Base-by-base conservation (phyloP, 2,329 filamentous ascomycete genomes). In the Pestalotiopsis sp. region DNA sequence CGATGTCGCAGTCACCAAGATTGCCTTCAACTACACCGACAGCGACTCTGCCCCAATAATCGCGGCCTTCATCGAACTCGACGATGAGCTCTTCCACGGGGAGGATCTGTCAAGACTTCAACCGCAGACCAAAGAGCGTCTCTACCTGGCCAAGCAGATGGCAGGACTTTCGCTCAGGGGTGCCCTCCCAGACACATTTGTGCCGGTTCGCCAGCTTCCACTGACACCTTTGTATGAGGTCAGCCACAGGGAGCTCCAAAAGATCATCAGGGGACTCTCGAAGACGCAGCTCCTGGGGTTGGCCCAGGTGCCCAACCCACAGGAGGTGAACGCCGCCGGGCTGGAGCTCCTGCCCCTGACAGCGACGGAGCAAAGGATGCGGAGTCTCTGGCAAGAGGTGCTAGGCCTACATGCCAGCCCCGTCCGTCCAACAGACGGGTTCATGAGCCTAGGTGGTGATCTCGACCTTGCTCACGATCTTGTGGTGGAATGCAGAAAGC, bases 181-280 rank as follows among this genome's bases (percentile, higher is more conserved):
- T 57, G 68, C 72, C 2, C 76, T 85, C 3, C 79, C 84, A 0
- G 77, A 80, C 1, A 78, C 83, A 2, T 87, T 84, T 63, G 80
- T 89, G 2, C 86, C 86, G 0, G 76, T 88, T 25, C 80, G 80
- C 60, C 74, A 79, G 12, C 79, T 88, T 23, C 86, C 86, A 0
- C 73, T 87, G 25, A 87, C 85, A 0, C 78, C 81, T 0, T 85
- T 84, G 0, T 79, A 87, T 66, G 85, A 88, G 71, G 80, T 87
- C 56, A 83, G 87, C 71, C 80, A 84, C 1, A 78, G 81, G 20
- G 82, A 82, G 66, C 80, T 88, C 7, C 83, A 84, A 68, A 83
- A 81, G 70, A 79, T 83, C 69, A 82, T 83, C 36, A 73, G 80
- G 0, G 79, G 80, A 0, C 69, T 86, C 11, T 82, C 83, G 0